Percentiles rank a stretch among this genome's conserved stretches.
phyloP scores from a whole-genome alignment of 495 filamentous ascomycete species.

The Sporormia fimetaria region DNA sequence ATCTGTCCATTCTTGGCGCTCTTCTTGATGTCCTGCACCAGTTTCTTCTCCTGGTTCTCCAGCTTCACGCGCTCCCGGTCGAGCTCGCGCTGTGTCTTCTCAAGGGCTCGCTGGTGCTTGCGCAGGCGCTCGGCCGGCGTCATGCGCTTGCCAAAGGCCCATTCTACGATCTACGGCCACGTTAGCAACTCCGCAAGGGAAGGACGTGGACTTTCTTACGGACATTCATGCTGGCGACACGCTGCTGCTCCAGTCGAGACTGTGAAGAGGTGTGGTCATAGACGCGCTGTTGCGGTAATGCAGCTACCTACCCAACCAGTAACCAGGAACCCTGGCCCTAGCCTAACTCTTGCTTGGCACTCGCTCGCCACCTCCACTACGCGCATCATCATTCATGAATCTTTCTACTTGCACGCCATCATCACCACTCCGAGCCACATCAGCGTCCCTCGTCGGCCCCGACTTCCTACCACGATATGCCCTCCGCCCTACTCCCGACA shows the following conservation, averaged over 20 bases:
- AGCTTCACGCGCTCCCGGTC: constrained; percentile 89
- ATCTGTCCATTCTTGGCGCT: constrained; percentile 95
- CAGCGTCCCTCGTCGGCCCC: background rate
- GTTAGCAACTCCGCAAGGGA: constrained; percentile 4
- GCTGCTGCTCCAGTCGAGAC: background rate
- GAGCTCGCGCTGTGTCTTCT: constrained; percentile 92
- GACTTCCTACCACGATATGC: constrained; percentile 14
- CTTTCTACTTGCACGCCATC: too few species aligned
- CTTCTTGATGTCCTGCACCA: constrained; percentile 91
- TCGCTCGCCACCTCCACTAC: too few species aligned
- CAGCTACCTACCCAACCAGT: too few species aligned
- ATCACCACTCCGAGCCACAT: too few species aligned
- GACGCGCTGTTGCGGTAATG: background rate
- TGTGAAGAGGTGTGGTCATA: too few species aligned
- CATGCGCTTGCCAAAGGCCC: constrained; percentile 98
- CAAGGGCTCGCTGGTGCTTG: constrained; percentile 91
- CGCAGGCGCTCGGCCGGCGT: constrained; percentile 91
- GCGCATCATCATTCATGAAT: too few species aligned
- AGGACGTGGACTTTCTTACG: background rate
- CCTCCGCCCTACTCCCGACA: background rate
- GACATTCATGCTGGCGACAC: constrained; percentile 48
- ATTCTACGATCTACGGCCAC: constrained; percentile 68
- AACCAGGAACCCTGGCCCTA: too few species aligned
- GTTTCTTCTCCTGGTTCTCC: constrained; percentile 96
- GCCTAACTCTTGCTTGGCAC: too few species aligned